These are phyloP conservation scores for Claviceps sp. DNA, from an alignment of 2,329 filamentous ascomycete species.

Conservation along the genomic window DNA sequence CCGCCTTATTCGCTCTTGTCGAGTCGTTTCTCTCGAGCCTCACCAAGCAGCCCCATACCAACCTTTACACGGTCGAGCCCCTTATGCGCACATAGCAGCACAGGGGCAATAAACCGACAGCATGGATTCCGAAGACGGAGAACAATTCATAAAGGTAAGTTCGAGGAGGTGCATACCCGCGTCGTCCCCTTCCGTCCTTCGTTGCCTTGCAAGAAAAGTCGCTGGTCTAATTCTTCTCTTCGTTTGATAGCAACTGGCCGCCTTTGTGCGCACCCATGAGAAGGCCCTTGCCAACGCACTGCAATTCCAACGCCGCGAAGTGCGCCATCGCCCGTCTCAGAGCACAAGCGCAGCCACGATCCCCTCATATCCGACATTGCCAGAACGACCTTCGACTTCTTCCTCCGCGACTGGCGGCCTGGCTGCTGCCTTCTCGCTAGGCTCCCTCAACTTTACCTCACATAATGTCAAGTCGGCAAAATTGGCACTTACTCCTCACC, in stretches of 20 bases:
- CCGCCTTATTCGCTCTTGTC: neutral
- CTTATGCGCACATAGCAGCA: conserved; percentile 7
- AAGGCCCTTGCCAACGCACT: conserved; percentile 93
- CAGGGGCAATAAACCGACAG: conserved; percentile 17
- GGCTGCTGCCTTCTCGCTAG: conserved; percentile 75
- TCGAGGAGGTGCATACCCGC: neutral
- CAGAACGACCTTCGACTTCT: conserved; percentile 50
- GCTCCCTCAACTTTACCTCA: conserved; percentile 72
- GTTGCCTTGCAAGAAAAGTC: neutral
- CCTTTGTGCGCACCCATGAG: conserved; percentile 93
- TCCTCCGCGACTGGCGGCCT: conserved; percentile 62
- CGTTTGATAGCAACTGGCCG: conserved; percentile 65
- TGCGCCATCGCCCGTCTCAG: conserved; percentile 56
- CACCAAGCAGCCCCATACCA: neutral
- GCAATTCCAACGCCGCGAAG: conserved; percentile 61
- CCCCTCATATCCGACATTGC: conserved; percentile 42
- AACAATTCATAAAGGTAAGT: conserved; percentile 73
- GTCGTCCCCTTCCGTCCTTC: neutral
- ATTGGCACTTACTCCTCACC: conserved; percentile 84
- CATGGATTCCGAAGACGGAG: conserved; percentile 84
- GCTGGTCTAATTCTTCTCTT: conserved; percentile 15
- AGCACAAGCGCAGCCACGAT: conserved; percentile 46
- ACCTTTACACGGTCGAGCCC: neutral
- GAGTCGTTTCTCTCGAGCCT: neutral
- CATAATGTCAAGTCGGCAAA: conserved; percentile 79